Evolutionary conservation across 495 filamentous ascomycete genomes (phyloP).

Genomic region (Aeminium ludgeri): DNA sequence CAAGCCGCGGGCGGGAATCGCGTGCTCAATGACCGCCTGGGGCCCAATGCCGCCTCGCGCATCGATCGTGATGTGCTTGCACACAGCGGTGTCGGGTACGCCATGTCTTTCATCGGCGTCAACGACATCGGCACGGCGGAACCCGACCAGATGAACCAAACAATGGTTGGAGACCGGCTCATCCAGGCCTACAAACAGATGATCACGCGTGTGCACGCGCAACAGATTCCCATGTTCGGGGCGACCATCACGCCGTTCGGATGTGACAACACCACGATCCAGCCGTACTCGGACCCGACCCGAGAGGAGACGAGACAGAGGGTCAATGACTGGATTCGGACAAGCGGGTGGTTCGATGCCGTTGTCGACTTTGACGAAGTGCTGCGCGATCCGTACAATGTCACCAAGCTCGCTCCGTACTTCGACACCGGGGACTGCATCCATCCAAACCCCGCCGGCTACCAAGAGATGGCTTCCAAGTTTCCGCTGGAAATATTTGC

Average conservation of each 20-base stretch:
- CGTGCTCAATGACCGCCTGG: conserved; percentile 43
- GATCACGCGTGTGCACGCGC: conserved; percentile 36
- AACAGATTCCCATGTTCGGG: conserved; percentile 40
- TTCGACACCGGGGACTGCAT: conserved; percentile 55
- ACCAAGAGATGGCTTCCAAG: conserved; percentile 41
- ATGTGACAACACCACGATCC: conserved; percentile 24
- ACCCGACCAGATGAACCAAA: conserved; percentile 31
- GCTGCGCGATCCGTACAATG: conserved; percentile 34
- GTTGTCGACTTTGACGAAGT: conserved; percentile 48
- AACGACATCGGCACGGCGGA: conserved; percentile 50
- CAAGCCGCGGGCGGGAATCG: conserved; percentile 62
- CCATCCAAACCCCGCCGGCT: conserved; percentile 52
- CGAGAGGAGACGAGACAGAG: conserved; percentile 40
- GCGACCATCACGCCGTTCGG: conserved; percentile 57
- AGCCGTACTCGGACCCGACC: conserved; percentile 36
- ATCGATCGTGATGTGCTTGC: conserved; percentile 48
- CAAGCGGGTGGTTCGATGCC: conserved; percentile 39
- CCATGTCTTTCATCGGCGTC: conserved; percentile 56
- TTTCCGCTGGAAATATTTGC: conserved; percentile 43
- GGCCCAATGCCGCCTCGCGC: conserved; percentile 42
- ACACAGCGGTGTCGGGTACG: conserved; percentile 39
- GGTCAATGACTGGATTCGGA: conserved; percentile 48
- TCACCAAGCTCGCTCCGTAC: conserved; percentile 28
- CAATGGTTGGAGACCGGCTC: conserved; percentile 32
- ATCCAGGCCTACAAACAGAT: conserved; percentile 43